These are phyloP conservation scores for Ormosia semicastrata DNA, from an alignment of 306 rosid genomes.

Conservation along the genomic window DNA sequence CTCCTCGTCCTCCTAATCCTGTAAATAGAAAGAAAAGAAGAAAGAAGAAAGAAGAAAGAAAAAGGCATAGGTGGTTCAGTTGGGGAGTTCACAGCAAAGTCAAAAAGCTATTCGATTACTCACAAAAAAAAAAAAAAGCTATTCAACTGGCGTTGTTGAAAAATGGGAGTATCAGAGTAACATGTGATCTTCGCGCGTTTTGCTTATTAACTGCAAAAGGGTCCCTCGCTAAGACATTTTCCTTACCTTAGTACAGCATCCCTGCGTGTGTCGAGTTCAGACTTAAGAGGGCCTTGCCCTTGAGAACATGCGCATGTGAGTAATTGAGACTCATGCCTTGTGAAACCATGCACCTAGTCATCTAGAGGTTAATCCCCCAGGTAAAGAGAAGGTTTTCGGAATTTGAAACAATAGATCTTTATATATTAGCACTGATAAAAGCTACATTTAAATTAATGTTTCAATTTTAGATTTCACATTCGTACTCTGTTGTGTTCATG, in stretches of 20 bases:
- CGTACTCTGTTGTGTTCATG: background rate
- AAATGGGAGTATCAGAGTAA: background rate
- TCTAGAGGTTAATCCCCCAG: background rate
- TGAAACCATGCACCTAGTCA: background rate
- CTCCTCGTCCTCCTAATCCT: background rate
- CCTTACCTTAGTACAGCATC: background rate
- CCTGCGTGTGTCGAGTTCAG: conserved; percentile 15
- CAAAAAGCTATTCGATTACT: background rate
- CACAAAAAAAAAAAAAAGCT: background rate
- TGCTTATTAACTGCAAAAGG: conserved; percentile 22
- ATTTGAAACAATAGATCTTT: background rate
- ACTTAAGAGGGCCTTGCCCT: background rate
- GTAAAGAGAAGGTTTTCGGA: background rate
- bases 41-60: background rate
- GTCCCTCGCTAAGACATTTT: background rate
- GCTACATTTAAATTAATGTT: background rate
- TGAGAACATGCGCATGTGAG: background rate
- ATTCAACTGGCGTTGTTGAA: conserved; percentile 20
- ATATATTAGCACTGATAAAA: background rate
- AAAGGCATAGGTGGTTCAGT: background rate
- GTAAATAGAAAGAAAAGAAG: too few relatives aligned
- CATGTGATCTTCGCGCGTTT: conserved; percentile 21
- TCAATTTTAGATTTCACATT: background rate
- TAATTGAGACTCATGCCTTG: background rate
- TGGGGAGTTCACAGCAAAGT: background rate